phyloP scores from a whole-genome alignment of 1,139 yeast genomes.

The Diutina pseudorugosa region DNA sequence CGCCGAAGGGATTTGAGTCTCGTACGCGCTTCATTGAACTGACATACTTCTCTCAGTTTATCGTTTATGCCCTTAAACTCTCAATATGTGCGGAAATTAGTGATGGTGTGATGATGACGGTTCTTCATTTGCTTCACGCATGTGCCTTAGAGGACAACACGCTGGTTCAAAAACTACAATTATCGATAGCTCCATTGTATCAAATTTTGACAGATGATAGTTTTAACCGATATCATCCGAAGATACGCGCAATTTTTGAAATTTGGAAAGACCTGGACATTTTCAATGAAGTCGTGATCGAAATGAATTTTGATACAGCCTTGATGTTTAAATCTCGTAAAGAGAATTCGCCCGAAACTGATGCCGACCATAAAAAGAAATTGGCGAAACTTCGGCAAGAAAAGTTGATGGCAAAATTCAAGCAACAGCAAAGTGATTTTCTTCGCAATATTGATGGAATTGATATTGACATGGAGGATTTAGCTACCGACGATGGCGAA shows the following conservation, averaged over 20 bases:
- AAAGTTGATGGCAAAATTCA: slow-evolving; percentile 65
- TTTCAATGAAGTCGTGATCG: background rate
- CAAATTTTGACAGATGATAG: slow-evolving; percentile 26
- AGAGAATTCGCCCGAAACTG: slow-evolving; percentile 21
- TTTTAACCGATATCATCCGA: slow-evolving; percentile 33
- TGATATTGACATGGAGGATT: slow-evolving; percentile 27
- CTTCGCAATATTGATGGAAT: slow-evolving; percentile 30
- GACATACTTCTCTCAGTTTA: slow-evolving; percentile 36
- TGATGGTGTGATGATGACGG: slow-evolving; percentile 46
- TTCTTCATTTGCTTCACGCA: slow-evolving; percentile 61
- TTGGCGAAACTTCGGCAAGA: slow-evolving; percentile 63
- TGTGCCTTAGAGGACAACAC: slow-evolving; percentile 24
- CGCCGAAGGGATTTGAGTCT: slow-evolving; percentile 19
- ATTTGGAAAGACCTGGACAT: background rate
- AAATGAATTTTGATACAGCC: background rate
- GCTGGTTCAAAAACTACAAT: slow-evolving; percentile 57
- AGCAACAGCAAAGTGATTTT: slow-evolving; percentile 65
- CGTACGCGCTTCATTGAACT: slow-evolving; percentile 32
- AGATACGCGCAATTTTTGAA: slow-evolving; percentile 41
- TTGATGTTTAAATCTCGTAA: background rate
- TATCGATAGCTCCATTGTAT: slow-evolving; percentile 32
- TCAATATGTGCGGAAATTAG: slow-evolving; percentile 29
- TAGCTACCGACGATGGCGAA: slow-evolving; percentile 7
- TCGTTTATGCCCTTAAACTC: slow-evolving; percentile 31
- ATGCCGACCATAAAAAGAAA: slow-evolving; percentile 48